Conservation (phyloP, 129 eudicot species). For the Pulicaria dysenterica region DNA sequence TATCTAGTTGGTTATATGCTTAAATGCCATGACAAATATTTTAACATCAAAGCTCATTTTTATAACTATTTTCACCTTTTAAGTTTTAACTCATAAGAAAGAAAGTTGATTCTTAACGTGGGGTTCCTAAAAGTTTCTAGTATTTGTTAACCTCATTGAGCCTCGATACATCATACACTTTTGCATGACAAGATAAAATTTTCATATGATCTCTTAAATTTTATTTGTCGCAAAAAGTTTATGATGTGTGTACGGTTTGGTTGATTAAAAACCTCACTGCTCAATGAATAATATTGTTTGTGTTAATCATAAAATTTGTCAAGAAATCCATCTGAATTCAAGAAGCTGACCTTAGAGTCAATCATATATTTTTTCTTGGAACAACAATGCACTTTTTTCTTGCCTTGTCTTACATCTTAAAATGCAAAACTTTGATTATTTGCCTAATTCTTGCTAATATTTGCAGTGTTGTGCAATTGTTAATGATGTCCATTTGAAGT, state of each 20-base stretch:
- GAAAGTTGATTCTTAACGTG: background rate
- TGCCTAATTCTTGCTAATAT: background rate
- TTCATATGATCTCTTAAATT: too few species aligned
- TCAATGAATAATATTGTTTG: background rate
- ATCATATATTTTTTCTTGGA: background rate
- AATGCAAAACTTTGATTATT: background rate
- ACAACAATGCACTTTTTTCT: constrained; percentile 4
- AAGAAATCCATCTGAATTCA: background rate
- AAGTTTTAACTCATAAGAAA: background rate
- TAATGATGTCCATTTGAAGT: constrained; percentile 10
- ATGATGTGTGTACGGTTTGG: too few species aligned
- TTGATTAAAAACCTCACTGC: background rate
- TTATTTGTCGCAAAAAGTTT: too few species aligned
- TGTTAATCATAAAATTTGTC: background rate
- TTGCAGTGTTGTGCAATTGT: constrained; percentile 25
- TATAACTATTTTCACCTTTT: too few species aligned
- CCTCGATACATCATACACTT: background rate
- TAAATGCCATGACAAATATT: too few species aligned
- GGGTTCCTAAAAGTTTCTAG: background rate
- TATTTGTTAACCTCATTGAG: constrained; percentile 2
- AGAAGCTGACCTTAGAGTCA: constrained; percentile 20
- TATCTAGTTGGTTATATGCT: too few species aligned
- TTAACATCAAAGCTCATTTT: too few species aligned
- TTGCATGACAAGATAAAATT: too few species aligned
- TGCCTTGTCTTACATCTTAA: background rate